A percentile compares a stretch with the other conserved stretches of the same genome.
These are phyloP conservation scores for Parastagonospora avenae DNA, from an alignment of 2,329 filamentous ascomycete species.

Conservation along the genomic window DNA sequence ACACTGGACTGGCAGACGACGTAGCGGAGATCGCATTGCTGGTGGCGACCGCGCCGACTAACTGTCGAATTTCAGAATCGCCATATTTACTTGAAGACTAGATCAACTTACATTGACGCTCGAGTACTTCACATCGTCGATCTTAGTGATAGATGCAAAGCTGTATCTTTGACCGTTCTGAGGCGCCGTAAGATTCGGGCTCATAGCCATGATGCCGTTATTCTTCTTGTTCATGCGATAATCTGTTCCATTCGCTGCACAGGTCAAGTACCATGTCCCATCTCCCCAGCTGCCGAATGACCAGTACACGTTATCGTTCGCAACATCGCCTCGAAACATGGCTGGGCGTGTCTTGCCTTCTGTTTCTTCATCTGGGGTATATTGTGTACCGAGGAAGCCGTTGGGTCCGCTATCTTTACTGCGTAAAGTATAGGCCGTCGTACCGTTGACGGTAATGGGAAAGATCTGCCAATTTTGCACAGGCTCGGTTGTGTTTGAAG, in stretches of 20 bases:
- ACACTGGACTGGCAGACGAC: background rate
- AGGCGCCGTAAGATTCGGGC: constrained; percentile 18
- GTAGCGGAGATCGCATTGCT: background rate
- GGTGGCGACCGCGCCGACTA: constrained; percentile 3
- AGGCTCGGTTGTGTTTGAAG: constrained; percentile 1
- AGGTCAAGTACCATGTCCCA: constrained; percentile 23
- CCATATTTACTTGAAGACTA: background rate
- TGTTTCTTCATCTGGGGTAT: constrained; percentile 9
- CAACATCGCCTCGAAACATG: constrained; percentile 23
- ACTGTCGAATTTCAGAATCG: constrained; percentile 7
- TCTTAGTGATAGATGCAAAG: constrained; percentile 13
- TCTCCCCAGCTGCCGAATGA: constrained; percentile 25
- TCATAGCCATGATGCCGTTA: constrained; percentile 12
- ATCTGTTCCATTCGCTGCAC: constrained; percentile 20
- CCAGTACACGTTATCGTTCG: constrained; percentile 29
- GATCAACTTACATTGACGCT: constrained; percentile 14
- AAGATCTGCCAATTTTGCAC: constrained; percentile 27
- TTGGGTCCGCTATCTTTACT: constrained; percentile 16
- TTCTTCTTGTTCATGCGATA: constrained; percentile 18
- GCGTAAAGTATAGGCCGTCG: constrained; percentile 19
- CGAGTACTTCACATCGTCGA: constrained; percentile 21
- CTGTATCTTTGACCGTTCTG: constrained; percentile 18
- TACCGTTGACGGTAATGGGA: constrained; percentile 16
- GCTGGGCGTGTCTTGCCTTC: constrained; percentile 13
- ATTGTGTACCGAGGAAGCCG: constrained; percentile 17